Conservation (phyloP, 2,329 filamentous ascomycete genomes). For the Aspergillus nomiae region DNA sequence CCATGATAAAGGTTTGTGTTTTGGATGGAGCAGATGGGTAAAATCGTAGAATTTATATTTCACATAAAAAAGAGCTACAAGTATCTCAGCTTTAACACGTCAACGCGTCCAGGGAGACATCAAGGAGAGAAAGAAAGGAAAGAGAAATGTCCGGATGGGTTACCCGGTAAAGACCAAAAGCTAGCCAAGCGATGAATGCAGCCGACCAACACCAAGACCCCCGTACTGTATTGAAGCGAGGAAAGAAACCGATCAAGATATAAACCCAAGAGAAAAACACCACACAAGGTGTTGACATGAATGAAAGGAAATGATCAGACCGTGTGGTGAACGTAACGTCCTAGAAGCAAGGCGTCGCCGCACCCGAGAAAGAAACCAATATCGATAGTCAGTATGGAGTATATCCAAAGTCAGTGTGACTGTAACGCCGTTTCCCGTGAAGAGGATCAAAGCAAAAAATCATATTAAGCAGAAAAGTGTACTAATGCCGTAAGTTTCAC, state of each 20-base stretch:
- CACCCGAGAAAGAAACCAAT: neutral
- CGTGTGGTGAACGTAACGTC: neutral
- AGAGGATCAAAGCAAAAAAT: neutral
- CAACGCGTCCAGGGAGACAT: neutral
- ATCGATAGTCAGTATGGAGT: neutral
- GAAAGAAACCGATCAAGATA: neutral
- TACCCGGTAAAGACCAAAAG: neutral
- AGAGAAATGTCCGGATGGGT: neutral
- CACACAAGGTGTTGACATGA: conserved; percentile 4
- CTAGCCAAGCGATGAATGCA: neutral
- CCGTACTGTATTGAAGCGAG: neutral
- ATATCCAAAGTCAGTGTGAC: conserved; percentile 3
- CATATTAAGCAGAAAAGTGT: conserved; percentile 12
- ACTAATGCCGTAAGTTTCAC: conserved; percentile 14
- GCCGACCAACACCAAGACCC: neutral
- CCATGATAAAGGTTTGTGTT: neutral
- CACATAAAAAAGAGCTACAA: neutral
- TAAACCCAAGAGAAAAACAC: neutral
- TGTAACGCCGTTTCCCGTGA: conserved; percentile 5
- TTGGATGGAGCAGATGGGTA: neutral
- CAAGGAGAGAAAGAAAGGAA: conserved; percentile 3
- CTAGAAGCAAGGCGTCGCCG: neutral
- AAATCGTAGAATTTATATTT: neutral
- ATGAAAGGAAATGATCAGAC: conserved; percentile 2
- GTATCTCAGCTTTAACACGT: neutral